Base-by-base conservation (phyloP, 2,329 filamentous ascomycete species). In the Ceratocystis huliohia region DNA sequence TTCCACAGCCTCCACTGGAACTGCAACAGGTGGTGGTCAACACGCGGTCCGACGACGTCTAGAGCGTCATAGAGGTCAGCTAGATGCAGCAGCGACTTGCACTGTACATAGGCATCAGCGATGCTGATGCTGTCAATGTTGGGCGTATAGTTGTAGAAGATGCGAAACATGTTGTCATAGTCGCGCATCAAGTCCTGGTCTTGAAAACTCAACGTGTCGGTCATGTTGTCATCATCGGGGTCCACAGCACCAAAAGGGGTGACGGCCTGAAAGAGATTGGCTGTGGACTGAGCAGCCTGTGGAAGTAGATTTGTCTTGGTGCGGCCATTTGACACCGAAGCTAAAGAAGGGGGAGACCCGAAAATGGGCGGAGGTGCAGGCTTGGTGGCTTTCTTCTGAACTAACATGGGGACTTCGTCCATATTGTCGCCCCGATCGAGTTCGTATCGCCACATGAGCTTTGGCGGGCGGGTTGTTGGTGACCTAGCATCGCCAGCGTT, bases 61-160 rank as follows among this genome's bases (percentile, higher is more conserved):
- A 96, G 82, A 15, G 92, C 91, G 74, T 96, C 92, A 77, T 96
- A 96, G 79, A 94, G 90, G 76, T 96, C 92, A n/a, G 91, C 93
- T 20, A 96, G 81, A 13, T 85, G 84, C 50, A 97, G 82, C 2
- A 97, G 83, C 13, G 89, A 88, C 76, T 96, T 96, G 82, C 91
- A 96, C 76, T 96, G 91, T 56, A 94, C 87, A 73, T 96, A 96
- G 28, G 92, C 91, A 69, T 91, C 88, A 65, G 91, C 91, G 70
- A 97, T 96, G 74, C 94, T 96, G 74, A 94, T 82, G 30, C 84
- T 83, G 75, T 96, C 92, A 41, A 97, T 82, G 0, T 85, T 73
- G 0, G 93, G 93, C 0, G 91, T 79, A 74, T 95, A 89, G 75
- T 96, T 96, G 80, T 97, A 97, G 79, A 96, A 96, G 69, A 94